Conservation (phyloP, 1,284 basidiomycete genomes). For the Somion occarium region DNA sequence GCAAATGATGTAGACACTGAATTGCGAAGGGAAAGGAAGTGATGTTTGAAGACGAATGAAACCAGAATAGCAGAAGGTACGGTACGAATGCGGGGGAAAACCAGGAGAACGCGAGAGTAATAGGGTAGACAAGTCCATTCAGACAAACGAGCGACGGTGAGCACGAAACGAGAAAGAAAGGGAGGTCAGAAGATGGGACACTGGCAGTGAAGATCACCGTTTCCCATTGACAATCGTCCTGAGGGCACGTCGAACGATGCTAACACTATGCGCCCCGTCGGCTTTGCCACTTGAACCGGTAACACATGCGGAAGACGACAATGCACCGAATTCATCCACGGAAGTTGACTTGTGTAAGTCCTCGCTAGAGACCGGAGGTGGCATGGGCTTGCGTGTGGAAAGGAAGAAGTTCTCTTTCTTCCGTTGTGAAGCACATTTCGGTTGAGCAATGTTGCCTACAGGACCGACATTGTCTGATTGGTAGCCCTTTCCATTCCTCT, state of each 20-base stretch:
- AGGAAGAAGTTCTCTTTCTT: constrained; percentile 48
- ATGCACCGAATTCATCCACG: constrained; percentile 28
- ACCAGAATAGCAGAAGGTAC: background rate
- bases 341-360: constrained; percentile 33
- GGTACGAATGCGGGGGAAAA: background rate
- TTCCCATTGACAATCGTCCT: constrained; percentile 23
- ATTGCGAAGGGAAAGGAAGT: background rate
- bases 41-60: background rate
- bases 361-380: constrained; percentile 62
- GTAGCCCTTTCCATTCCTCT: constrained; percentile 69
- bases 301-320: constrained; percentile 14
- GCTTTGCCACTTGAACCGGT: constrained; percentile 29
- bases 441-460: constrained; percentile 18
- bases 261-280: constrained; percentile 44
- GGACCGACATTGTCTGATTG: constrained; percentile 57
- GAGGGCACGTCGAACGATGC: constrained; percentile 52
- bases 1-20: background rate
- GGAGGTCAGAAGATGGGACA: background rate
- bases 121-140: background rate
- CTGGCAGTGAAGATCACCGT: background rate
- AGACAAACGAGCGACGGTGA: background rate
- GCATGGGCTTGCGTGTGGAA: constrained; percentile 49
- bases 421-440: constrained; percentile 28
- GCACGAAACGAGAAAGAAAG: background rate
- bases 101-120: background rate